Evolutionary conservation across 345 rosid species (phyloP), one percentile per base, ranked within the genome.

Genomic region (Hirschfeldia incana): DNA sequence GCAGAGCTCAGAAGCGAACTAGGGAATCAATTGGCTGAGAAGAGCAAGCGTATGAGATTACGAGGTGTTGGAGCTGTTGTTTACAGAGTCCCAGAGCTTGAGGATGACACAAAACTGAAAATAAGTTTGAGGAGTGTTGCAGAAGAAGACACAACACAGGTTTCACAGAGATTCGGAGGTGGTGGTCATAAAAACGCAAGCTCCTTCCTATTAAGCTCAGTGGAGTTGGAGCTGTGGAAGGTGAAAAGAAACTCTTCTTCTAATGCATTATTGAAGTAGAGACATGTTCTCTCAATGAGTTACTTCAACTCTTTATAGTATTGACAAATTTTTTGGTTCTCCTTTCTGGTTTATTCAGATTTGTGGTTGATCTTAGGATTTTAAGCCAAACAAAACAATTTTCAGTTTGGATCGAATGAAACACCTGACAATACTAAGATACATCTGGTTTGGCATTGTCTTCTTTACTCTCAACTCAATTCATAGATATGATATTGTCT

Each of bases 121-220:
- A 81, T 91, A 78, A 91, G 97, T 85, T 86, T 91, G 36, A 85
- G 97, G 74, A 88, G 97, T 78, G 16, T 86, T 81, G 80, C 16
- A 1, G 70, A 55, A 27, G 92, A 91, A 84, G 97, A 88, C 84
- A 89, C 94, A 27, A 84, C 90, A 16, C 68, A 72, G 62, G 80
- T 91, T 63, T 73, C 84, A 0, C 67, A 91, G 88, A 81, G 81
- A 75, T 89, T 85, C 7, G 87, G 92, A 61, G 94, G 97, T 5
- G 94, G 94, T 16, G 91, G 94, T 12, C 97, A 91, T 76, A 69
- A 67, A 62, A 89, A 87, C 66, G 90, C 92, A 27, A 90, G 97
- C 78, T 91, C 94, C 37, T 91, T 91, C 85, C 77, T 85, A 81
- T 63, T 91, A 77, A 83, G 81, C 63, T 71, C 76, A 53, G 68